These are phyloP conservation scores for Endocalyx cinctus DNA, from an alignment of 2,329 filamentous ascomycete genomes.

Conservation along the genomic window DNA sequence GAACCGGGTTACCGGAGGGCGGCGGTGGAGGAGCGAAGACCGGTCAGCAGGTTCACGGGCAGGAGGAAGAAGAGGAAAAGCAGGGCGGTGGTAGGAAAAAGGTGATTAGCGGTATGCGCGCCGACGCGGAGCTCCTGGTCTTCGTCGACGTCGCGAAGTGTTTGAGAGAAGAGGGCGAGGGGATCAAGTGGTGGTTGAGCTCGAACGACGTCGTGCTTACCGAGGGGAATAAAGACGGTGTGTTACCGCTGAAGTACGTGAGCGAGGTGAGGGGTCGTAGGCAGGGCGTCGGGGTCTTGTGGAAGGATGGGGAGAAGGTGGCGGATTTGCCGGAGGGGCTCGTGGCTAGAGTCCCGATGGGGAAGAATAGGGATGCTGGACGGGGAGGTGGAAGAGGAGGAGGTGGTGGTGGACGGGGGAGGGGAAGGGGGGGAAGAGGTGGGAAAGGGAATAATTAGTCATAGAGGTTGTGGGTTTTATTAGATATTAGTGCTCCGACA, in stretches of 20 bases:
- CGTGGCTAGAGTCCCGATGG: conserved; percentile 41
- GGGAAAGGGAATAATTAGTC: conserved; percentile 9
- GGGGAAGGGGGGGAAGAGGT: conserved; percentile 22
- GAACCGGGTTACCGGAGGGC: conserved; percentile 60
- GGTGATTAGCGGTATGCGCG: conserved; percentile 78
- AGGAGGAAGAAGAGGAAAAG: conserved; percentile 4
- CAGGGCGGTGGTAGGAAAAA: conserved; percentile 17
- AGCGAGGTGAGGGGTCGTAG: conserved; percentile 62
- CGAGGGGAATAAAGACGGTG: conserved; percentile 52
- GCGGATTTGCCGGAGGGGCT: conserved; percentile 62
- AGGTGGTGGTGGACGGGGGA: conserved; percentile 16
- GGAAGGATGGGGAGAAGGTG: conserved; percentile 64
- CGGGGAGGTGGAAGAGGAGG: conserved; percentile 36
- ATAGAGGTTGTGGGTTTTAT: not conserved
- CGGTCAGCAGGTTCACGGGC: conserved; percentile 12
- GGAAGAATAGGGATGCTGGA: conserved; percentile 35
- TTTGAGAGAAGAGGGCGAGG: conserved; percentile 49
- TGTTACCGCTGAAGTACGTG: conserved; percentile 66
- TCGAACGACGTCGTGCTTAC: conserved; percentile 74
- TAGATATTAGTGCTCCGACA: too few species aligned
- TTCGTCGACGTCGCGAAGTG: conserved; percentile 69
- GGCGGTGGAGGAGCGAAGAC: conserved; percentile 21
- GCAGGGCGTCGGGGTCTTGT: conserved; percentile 58
- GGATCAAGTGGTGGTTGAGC: conserved; percentile 70
- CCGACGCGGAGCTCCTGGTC: conserved; percentile 70